Conservation (phyloP, 2,329 filamentous ascomycete species). For the Fusarium falciforme region DNA sequence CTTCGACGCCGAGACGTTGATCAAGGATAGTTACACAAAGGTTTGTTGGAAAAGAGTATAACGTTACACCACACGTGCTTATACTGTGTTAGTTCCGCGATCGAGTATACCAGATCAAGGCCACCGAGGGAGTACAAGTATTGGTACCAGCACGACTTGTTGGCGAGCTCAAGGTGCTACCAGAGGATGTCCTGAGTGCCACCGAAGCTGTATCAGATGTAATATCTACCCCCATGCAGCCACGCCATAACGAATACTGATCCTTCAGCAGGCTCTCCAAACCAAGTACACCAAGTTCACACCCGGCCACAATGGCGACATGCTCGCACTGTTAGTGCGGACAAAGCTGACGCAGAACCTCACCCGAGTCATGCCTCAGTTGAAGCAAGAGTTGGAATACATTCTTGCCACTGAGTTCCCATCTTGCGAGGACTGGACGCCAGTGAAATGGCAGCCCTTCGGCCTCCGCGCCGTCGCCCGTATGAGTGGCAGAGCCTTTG, state of each 20-base stretch:
- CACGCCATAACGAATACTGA: neutral
- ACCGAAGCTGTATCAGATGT: conserved; percentile 62
- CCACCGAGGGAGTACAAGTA: conserved; percentile 62
- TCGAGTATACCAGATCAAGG: conserved; percentile 62
- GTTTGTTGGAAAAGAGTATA: conserved; percentile 40
- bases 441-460: conserved; percentile 64
- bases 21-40: conserved; percentile 62
- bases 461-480: conserved; percentile 64
- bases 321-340: conserved; percentile 57
- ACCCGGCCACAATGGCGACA: conserved; percentile 58
- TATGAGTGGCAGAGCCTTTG: conserved; percentile 64
- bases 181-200: conserved; percentile 61
- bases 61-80: conserved; percentile 13
- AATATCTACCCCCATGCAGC: neutral
- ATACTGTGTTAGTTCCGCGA: conserved; percentile 57
- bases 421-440: conserved; percentile 64
- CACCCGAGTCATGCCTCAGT: conserved; percentile 56
- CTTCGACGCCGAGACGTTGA: conserved; percentile 60
- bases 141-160: conserved; percentile 59
- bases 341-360: conserved; percentile 62
- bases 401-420: conserved; percentile 61
- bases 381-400: conserved; percentile 60
- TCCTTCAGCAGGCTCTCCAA: conserved; percentile 56
- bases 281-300: conserved; percentile 64
- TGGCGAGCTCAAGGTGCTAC: conserved; percentile 59